These are phyloP conservation scores for Malus orientalis DNA, from an alignment of 306 rosid species.

Conservation along the genomic window DNA sequence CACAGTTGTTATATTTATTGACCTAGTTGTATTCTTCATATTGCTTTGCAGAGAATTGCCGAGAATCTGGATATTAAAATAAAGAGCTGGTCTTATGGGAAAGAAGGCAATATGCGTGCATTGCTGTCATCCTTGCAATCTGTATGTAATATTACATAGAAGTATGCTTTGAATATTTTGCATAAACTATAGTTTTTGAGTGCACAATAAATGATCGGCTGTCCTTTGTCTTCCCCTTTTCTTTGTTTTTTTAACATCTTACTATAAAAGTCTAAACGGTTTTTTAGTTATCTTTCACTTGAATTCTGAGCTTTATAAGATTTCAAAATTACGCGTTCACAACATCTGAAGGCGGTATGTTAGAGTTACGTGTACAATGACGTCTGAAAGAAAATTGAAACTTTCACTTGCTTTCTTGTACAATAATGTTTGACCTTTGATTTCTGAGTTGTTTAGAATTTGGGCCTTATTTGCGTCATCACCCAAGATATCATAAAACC, in stretches of 20 bases:
- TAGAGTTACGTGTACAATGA: background rate
- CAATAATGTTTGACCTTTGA: background rate
- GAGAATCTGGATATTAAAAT: slow-evolving; percentile 48
- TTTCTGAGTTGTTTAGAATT: background rate
- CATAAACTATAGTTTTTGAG: background rate
- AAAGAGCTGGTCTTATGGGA: slow-evolving; percentile 85
- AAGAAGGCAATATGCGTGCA: slow-evolving; percentile 92
- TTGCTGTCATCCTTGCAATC: slow-evolving; percentile 64
- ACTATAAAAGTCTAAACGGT: background rate
- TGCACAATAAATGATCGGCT: background rate
- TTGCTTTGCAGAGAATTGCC: slow-evolving; percentile 58
- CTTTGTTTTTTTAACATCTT: background rate
- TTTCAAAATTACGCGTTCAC: no score
- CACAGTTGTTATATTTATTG: background rate
- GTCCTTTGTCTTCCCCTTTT: background rate
- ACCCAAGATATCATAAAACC: background rate
- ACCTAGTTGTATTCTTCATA: slow-evolving; percentile 12
- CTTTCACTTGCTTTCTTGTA: background rate
- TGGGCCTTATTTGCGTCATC: background rate
- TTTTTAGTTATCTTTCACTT: background rate
- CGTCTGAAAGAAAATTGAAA: background rate
- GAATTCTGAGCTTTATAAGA: background rate
- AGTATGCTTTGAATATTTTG: background rate
- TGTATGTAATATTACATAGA: slow-evolving; percentile 27
- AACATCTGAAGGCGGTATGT: background rate